phyloP scores from a whole-genome alignment of 2,329 filamentous ascomycete species.

The Parastagonospora avenae region DNA sequence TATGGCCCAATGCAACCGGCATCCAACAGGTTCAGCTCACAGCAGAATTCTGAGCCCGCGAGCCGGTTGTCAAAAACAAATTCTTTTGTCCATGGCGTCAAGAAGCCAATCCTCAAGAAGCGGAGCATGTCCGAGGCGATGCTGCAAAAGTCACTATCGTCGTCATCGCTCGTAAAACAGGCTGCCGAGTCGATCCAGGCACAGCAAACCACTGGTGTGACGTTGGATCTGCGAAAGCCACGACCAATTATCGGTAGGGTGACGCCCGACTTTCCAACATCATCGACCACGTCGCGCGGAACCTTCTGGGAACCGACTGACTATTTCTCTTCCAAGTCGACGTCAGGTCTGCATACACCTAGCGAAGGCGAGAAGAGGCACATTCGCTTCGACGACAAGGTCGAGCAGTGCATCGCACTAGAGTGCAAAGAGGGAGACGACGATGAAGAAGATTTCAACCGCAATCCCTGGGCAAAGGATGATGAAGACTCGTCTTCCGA shows the following conservation, averaged over 20 bases:
- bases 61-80: conserved; percentile 64
- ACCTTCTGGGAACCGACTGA: conserved; percentile 68
- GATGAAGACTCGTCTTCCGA: conserved; percentile 66
- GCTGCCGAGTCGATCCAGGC: conserved; percentile 85
- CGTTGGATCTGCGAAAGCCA: conserved; percentile 54
- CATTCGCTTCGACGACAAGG: conserved; percentile 96
- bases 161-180: conserved; percentile 87
- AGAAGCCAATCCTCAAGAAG: conserved; percentile 96
- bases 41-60: conserved; percentile 55
- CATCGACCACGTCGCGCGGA: conserved; percentile 66
- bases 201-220: conserved; percentile 68
- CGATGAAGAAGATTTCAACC: conserved; percentile 57
- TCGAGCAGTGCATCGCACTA: conserved; percentile 93
- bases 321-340: conserved; percentile 68
- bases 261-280: conserved; percentile 71
- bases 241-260: conserved; percentile 64
- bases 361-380: conserved; percentile 71
- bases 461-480: conserved; percentile 46
- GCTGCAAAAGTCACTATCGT: conserved; percentile 85
- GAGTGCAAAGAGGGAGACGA: conserved; percentile 82
- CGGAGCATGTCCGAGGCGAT: conserved; percentile 95
- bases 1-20: conserved; percentile 90
- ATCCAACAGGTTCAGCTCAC: conserved; percentile 58
- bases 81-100: conserved; percentile 67
- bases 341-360: conserved; percentile 73